Evolutionary conservation across 352 stramenopile genomes (phyloP), one percentile per base, ranked within the genome.

Genomic region (Pythium coloratum): DNA sequence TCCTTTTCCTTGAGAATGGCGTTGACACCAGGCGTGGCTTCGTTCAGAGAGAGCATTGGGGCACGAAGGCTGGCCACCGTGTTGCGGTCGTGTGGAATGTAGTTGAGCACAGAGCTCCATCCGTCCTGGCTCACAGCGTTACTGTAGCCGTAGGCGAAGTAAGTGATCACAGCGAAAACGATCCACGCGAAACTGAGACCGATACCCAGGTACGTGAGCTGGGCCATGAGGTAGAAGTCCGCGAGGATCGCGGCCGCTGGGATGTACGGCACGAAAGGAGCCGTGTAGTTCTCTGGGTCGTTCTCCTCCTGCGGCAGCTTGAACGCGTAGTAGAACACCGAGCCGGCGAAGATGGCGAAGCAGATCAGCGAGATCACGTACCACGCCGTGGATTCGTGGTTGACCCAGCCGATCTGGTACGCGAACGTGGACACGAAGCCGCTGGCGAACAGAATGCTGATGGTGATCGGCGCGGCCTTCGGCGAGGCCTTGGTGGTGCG

Each of bases 91-190:
- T 73, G 69, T 6, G 81, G 81, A 32, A 90, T 55, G 50, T 76
- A 81, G 46, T 75, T 79, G 38, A 92, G 59, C 62, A 91, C 61
- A 32, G 67, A 50, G 59, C 71, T 81, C 85, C 85, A 94, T 20
- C 75, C 79, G 1, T 77, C 79, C 58, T 79, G 84, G 42, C 83
- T 81, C 6, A 77, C 77, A 13, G 80, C 81, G 70, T 89, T 78
- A 60, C 67, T 71, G 73, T 89, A 94, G 55, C 86, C 86, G 65
- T 94, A 94, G 8, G 75, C 71, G 33, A 91, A 90, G 72, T 94
- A 94, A 54, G 85, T 89, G 7, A 94, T 26, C 6, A 90, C 75
- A 9, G 72, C 81, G 18, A 74, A 78, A 8, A 30, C 77, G 61
- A 94, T 59, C 84, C 84, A 94, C 18, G 57, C 69, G 59, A 66